Percentiles rank a stretch among this genome's conserved stretches.
Conservation (phyloP, 345 rosid genomes). For the Draba incana region DNA sequence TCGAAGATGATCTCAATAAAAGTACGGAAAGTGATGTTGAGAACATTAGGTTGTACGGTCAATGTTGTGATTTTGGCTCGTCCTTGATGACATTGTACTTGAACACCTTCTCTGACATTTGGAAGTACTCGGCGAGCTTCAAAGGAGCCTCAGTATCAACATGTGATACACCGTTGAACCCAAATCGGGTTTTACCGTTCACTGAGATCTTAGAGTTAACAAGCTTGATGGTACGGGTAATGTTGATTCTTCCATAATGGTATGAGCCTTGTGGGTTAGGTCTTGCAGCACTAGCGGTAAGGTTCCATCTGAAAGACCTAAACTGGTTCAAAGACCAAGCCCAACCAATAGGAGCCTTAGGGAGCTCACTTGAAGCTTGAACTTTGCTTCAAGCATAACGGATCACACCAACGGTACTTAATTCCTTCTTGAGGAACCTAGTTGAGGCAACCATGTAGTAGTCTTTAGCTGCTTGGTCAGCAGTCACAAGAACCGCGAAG, state of each 20-base stretch:
- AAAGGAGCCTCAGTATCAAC: slow-evolving; percentile 54
- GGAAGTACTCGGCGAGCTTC: slow-evolving; percentile 66
- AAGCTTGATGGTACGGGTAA: slow-evolving; percentile 65
- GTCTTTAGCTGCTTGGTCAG: slow-evolving; percentile 55
- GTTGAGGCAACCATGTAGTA: slow-evolving; percentile 66
- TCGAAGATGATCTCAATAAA: slow-evolving; percentile 76
- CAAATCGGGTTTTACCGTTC: slow-evolving; percentile 54
- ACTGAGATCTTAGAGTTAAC: slow-evolving; percentile 44
- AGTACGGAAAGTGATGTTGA: slow-evolving; percentile 63
- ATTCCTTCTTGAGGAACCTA: slow-evolving; percentile 47
- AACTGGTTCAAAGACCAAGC: slow-evolving; percentile 74
- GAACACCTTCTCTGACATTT: slow-evolving; percentile 52
- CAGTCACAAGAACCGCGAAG: slow-evolving; percentile 55
- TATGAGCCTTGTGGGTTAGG: slow-evolving; percentile 79
- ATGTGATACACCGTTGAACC: slow-evolving; percentile 66
- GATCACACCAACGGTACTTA: slow-evolving; percentile 49
- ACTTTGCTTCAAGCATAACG: slow-evolving; percentile 49
- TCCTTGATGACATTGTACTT: slow-evolving; percentile 53
- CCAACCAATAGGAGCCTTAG: slow-evolving; percentile 58
- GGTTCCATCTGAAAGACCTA: slow-evolving; percentile 71
- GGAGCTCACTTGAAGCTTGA: slow-evolving; percentile 50
- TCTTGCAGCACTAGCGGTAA: slow-evolving; percentile 69
- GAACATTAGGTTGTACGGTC: slow-evolving; percentile 49
- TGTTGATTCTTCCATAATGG: slow-evolving; percentile 65
- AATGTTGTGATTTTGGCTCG: slow-evolving; percentile 42